Evolutionary conservation across 371 early-diverging fungal species (phyloP).

Genomic region (Capniomyces stellatus): DNA sequence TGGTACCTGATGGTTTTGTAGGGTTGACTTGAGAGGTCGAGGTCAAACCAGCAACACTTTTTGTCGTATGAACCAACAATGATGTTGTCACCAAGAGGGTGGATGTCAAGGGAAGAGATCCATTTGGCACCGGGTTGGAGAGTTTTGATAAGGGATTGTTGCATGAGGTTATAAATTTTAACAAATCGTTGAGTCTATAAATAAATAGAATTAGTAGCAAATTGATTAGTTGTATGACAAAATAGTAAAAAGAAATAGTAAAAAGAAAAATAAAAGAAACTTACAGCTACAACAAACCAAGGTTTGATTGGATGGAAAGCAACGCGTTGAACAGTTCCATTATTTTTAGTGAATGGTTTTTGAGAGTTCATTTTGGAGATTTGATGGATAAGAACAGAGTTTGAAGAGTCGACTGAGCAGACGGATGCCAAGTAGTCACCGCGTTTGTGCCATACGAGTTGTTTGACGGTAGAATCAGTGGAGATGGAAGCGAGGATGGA

Average conservation of each 20-base stretch:
- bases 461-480: slow-evolving; percentile 15
- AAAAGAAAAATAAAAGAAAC: no score
- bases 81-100: slow-evolving; percentile 84
- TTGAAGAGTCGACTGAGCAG: slow-evolving; percentile 38
- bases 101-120: slow-evolving; percentile 87
- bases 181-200: slow-evolving; percentile 65
- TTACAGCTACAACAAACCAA: slow-evolving; percentile 64
- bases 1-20: slow-evolving; percentile 85
- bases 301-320: slow-evolving; percentile 89
- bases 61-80: slow-evolving; percentile 90
- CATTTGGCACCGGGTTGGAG: slow-evolving; percentile 71
- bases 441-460: slow-evolving; percentile 84
- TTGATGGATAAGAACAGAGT: slow-evolving; percentile 78
- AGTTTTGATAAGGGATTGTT: slow-evolving; percentile 64
- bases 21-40: slow-evolving; percentile 77
- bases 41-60: slow-evolving; percentile 88
- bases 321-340: slow-evolving; percentile 70
- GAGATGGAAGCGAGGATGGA: slow-evolving; percentile 11
- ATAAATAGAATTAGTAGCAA: no score
- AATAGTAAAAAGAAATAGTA: slow-evolving; percentile 13
- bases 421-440: slow-evolving; percentile 91
- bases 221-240: slow-evolving; percentile 25
- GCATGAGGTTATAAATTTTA: slow-evolving; percentile 77
- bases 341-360: slow-evolving; percentile 64
- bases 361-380: slow-evolving; percentile 71